Conservation (phyloP, 805 yeast species). For the Spathaspora sp. region DNA sequence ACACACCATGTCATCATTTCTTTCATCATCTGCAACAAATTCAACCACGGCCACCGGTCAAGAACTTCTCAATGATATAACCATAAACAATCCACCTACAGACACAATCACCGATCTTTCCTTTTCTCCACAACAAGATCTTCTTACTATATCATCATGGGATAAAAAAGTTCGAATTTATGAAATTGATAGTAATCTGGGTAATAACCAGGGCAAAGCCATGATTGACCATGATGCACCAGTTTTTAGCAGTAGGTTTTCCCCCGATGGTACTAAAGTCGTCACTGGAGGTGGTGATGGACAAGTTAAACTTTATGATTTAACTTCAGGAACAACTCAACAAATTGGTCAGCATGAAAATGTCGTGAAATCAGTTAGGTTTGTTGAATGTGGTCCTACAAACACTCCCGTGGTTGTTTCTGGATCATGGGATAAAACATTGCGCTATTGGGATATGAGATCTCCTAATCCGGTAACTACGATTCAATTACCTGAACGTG, state of each 20-base stretch:
- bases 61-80: slow-evolving; percentile 67
- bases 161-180: slow-evolving; percentile 91
- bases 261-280: slow-evolving; percentile 81
- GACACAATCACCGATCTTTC: slow-evolving; percentile 82
- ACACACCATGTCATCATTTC: slow-evolving; percentile 41
- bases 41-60: slow-evolving; percentile 46
- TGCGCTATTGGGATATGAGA: slow-evolving; percentile 93
- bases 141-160: slow-evolving; percentile 85
- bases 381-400: slow-evolving; percentile 80
- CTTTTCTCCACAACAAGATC: slow-evolving; percentile 84
- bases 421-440: slow-evolving; percentile 95
- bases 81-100: slow-evolving; percentile 79
- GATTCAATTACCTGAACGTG: slow-evolving; percentile 82
- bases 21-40: slow-evolving; percentile 19
- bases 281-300: slow-evolving; percentile 75
- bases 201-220: slow-evolving; percentile 84
- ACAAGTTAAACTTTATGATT: slow-evolving; percentile 77
- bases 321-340: slow-evolving; percentile 75
- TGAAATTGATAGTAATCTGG: slow-evolving; percentile 70
- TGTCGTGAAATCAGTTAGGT: slow-evolving; percentile 69
- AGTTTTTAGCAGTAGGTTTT: slow-evolving; percentile 78
- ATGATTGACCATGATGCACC: slow-evolving; percentile 88
- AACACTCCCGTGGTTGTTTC: slow-evolving; percentile 80
- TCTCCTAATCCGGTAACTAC: slow-evolving; percentile 79
- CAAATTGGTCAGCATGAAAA: slow-evolving; percentile 86